Evolutionary conservation across 768 basidiomycete species (phyloP), one percentile per base, ranked within the genome.

Genomic region (Tricholoma hemisulphureum): DNA sequence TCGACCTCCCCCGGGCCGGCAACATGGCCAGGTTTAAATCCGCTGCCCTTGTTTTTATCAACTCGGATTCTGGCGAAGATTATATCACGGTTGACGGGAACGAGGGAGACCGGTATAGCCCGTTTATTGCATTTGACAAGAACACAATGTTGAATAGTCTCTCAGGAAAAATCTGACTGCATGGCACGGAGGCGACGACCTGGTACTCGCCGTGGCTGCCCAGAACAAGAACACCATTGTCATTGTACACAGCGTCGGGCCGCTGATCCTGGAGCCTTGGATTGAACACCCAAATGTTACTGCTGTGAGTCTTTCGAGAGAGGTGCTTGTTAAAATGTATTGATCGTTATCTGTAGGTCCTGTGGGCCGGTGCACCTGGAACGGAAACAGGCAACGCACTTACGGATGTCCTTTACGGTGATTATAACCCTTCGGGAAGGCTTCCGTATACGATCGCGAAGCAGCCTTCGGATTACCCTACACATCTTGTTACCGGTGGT

Each of bases 81-180:
- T 91, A 91, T 66, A 87, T 92, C 63, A 86, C 84, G 16, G 87
- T 91, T 11, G 89, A 90, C 61, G 89, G 87, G 5, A 93, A 91
- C 64, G 78, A 80, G 58, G 90, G 90, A 28, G 91, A 93, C 67
- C 74, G 87, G 81, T 83, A 54, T 46, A 75, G n/a, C n/a, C 60
- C 46, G 66, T 16, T 20, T 23, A 23, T 31, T n/a, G 6, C 54
- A 50, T 29, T 56, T 13, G 7, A 13, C 5, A 2, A 18, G 2
- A 35, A 10, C 13, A 14, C 2, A 21, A 9, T 32, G 24, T 23
- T 56, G 18, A 54, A 51, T 16, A 11, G 18, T 2, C 35, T 39
- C 57, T 11, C 54, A 81, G 81, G 50, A 82, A 83, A 51, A 91
- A 91, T 70, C 70, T 91, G 32, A 89, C 88, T 0, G 81, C 88